Conservation (phyloP, 192 early-diverging fungal genomes). For the Linnemannia exigua region DNA sequence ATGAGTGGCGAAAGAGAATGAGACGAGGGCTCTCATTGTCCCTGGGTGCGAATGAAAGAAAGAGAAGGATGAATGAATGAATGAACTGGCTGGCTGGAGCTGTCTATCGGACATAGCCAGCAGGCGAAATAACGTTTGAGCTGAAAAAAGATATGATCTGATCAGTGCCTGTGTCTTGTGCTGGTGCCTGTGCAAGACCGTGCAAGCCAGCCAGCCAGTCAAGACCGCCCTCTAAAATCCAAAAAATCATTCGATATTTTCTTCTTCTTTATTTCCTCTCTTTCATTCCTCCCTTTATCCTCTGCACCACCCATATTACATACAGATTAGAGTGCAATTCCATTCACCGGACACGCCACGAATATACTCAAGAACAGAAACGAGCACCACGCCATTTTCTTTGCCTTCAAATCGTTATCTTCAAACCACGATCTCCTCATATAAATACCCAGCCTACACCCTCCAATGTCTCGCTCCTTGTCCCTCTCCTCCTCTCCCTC, state of each 20-base stretch:
- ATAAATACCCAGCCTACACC: conserved; percentile 2
- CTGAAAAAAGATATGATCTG: not conserved
- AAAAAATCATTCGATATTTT: conserved; percentile 31
- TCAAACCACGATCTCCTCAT: conserved; percentile 7
- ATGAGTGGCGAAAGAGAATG: not conserved
- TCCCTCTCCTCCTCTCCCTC: conserved; percentile 14
- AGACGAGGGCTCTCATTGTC: not conserved
- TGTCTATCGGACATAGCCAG: conserved; percentile 1
- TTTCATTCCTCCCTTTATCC: not conserved
- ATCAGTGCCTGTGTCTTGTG: not conserved
- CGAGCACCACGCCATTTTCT: not conserved
- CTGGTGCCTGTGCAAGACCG: no score
- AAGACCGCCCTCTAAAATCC: not conserved
- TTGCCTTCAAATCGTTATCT: not conserved
- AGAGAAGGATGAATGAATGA: not conserved
- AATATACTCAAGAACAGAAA: not conserved
- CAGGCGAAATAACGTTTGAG: not conserved
- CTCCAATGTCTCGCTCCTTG: conserved; percentile 1
- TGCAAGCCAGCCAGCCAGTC: no score
- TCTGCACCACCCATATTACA: not conserved
- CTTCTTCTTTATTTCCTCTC: conserved; percentile 1
- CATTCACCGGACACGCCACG: not conserved
- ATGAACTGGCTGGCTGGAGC: not conserved
- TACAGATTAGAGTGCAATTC: not conserved
- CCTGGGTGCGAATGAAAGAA: not conserved